Evolutionary conservation across 495 filamentous ascomycete genomes (phyloP).

Genomic region (Stereocaulon alpinum): DNA sequence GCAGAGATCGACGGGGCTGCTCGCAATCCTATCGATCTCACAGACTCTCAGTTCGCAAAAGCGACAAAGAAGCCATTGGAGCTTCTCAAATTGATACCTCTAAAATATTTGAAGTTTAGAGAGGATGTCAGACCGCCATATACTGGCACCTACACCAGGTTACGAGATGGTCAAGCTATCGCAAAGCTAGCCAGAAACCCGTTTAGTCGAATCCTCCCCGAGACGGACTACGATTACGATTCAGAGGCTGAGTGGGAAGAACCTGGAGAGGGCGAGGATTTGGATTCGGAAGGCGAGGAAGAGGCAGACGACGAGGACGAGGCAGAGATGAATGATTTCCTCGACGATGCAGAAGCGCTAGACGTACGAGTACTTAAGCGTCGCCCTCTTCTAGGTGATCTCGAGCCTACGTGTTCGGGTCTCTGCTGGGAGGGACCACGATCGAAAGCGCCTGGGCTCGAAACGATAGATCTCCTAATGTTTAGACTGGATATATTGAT

Average conservation of each 20-base stretch:
- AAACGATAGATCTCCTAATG: conserved; percentile 30
- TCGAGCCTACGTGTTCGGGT: conserved; percentile 66
- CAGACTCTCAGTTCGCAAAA: conserved; percentile 9
- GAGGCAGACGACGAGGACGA: conserved; percentile 49
- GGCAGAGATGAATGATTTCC: conserved; percentile 45
- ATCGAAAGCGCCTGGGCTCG: conserved; percentile 30
- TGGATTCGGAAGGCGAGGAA: conserved; percentile 72
- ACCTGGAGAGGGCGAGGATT: conserved; percentile 68
- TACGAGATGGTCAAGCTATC: conserved; percentile 38
- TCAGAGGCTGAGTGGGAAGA: conserved; percentile 94
- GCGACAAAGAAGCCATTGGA: conserved; percentile 32
- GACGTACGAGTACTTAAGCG: conserved; percentile 28
- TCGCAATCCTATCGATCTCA: conserved; percentile 38
- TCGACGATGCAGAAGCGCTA: conserved; percentile 40
- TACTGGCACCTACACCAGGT: conserved; percentile 66
- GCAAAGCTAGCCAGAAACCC: conserved; percentile 60
- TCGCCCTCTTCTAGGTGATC: conserved; percentile 49
- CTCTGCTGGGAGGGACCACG: conserved; percentile 66
- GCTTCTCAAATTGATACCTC: conserved; percentile 50
- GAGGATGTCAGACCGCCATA: conserved; percentile 91
- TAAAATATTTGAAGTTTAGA: conserved; percentile 71
- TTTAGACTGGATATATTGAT: conserved; percentile 66
- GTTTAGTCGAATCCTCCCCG: conserved; percentile 47
- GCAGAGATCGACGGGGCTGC: conserved; percentile 38
- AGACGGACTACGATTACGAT: conserved; percentile 88